Conservation (phyloP, 805 yeast species). For the Wilhelminamyces savonicus region DNA sequence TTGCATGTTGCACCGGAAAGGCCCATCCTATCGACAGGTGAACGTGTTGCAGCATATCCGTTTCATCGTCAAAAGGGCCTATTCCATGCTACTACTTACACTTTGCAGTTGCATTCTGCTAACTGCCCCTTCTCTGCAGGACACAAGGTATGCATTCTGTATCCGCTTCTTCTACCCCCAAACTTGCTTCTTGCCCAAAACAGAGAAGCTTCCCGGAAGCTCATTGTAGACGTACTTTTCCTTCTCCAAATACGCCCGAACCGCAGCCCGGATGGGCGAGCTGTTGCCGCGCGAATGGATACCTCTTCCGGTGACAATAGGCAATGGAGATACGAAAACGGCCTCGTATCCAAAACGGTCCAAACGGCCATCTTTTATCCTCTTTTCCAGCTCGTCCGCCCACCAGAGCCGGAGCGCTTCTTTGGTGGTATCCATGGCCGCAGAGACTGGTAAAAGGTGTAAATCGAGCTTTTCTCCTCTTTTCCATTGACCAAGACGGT, state of each 20-base stretch:
- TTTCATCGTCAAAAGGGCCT: no score
- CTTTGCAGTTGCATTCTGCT: no score
- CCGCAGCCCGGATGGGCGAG: conserved; percentile 40
- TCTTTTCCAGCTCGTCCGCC: conserved; percentile 41
- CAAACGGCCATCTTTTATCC: conserved; percentile 36
- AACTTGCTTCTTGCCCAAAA: conserved; percentile 39
- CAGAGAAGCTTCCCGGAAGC: conserved; percentile 33
- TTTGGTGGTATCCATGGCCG: conserved; percentile 37
- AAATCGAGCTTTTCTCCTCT: conserved; percentile 39
- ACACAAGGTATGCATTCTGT: no score
- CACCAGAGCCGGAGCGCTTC: conserved; percentile 52
- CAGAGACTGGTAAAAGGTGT: conserved; percentile 45
- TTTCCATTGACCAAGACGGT: not conserved
- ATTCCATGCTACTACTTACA: no score
- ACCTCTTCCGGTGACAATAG: conserved; percentile 64
- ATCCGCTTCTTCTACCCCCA: no score
- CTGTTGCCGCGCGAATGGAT: conserved; percentile 57
- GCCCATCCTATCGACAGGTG: no score
- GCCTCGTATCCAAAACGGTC: conserved; percentile 29
- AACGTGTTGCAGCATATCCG: no score
- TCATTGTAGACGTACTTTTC: conserved; percentile 43
- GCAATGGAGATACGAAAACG: conserved; percentile 35
- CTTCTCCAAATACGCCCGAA: conserved; percentile 31
- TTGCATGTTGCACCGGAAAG: no score
- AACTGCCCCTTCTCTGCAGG: no score